Conservation (phyloP, 352 stramenopile species). For the Phytopythium mirpurense region DNA sequence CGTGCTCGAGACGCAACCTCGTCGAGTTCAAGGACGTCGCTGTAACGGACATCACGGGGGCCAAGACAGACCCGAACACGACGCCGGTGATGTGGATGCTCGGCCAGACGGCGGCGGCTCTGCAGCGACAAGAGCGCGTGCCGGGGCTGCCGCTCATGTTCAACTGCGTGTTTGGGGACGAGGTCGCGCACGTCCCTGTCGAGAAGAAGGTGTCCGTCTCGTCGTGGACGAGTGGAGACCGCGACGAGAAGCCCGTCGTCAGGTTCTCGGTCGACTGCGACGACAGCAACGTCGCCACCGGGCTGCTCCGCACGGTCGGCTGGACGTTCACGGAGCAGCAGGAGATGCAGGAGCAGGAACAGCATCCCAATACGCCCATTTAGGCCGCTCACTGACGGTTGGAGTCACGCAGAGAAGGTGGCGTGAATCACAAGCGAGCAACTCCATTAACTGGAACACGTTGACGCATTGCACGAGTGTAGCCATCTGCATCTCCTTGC, state of each 20-base stretch:
- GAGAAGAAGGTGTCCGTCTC: constrained; percentile 23
- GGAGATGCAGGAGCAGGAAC: not conserved
- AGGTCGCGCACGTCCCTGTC: constrained; percentile 20
- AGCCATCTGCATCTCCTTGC: not conserved
- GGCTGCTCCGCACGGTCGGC: constrained; percentile 45
- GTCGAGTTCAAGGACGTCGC: constrained; percentile 51
- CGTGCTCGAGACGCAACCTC: constrained; percentile 41
- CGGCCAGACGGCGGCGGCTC: constrained; percentile 26
- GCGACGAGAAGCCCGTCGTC: constrained; percentile 13
- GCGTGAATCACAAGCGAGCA: not conserved
- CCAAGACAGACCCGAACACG: constrained; percentile 10
- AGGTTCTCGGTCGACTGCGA: constrained; percentile 23
- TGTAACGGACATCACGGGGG: constrained; percentile 33
- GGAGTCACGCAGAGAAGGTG: not conserved
- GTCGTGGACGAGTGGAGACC: constrained; percentile 22
- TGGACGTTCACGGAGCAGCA: constrained; percentile 20
- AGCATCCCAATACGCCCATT: not conserved
- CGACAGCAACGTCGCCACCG: constrained; percentile 16
- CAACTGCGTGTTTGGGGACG: constrained; percentile 40
- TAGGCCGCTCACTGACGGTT: not conserved
- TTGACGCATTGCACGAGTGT: not conserved
- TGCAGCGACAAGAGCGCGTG: constrained; percentile 47
- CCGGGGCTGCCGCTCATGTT: constrained; percentile 52
- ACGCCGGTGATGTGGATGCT: constrained; percentile 61
- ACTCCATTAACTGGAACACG: no score